These are phyloP conservation scores for Penicillium coprophilum DNA, from an alignment of 495 filamentous ascomycete genomes.

Conservation along the genomic window DNA sequence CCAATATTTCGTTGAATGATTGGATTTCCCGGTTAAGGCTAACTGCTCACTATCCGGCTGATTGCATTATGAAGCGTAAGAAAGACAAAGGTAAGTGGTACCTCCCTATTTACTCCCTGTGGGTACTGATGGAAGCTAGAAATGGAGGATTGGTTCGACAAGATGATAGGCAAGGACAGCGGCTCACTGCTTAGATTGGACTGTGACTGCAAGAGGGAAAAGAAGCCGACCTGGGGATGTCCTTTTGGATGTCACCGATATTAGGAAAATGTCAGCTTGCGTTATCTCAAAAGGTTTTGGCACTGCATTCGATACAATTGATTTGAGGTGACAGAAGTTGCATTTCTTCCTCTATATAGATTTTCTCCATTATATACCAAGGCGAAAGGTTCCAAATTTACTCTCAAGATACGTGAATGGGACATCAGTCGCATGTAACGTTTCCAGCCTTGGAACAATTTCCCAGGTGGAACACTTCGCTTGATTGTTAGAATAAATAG, in stretches of 20 bases:
- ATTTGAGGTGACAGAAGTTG: neutral
- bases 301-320: conserved; percentile 3
- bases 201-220: conserved; percentile 17
- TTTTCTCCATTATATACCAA: neutral
- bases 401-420: conserved; percentile 3
- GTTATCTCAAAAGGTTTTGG: conserved; percentile 1
- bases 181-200: conserved; percentile 12
- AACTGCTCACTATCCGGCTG: conserved; percentile 8
- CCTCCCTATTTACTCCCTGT: conserved; percentile 7
- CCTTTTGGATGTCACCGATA: conserved; percentile 18
- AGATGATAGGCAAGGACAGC: conserved; percentile 20
- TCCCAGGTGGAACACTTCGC: neutral
- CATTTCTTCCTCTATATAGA: neutral
- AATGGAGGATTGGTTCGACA: conserved; percentile 18
- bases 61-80: conserved; percentile 8
- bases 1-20: conserved; percentile 12
- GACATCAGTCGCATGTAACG: conserved; percentile 1
- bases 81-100: conserved; percentile 15
- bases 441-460: conserved; percentile 8
- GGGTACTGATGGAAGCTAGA: conserved; percentile 17
- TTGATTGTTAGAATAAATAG: conserved; percentile 1
- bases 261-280: conserved; percentile 8
- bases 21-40: conserved; percentile 19
- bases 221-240: conserved; percentile 11
- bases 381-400: conserved; percentile 1